Conservation (phyloP, 352 stramenopile species). For the Phytophthora kernoviae region DNA sequence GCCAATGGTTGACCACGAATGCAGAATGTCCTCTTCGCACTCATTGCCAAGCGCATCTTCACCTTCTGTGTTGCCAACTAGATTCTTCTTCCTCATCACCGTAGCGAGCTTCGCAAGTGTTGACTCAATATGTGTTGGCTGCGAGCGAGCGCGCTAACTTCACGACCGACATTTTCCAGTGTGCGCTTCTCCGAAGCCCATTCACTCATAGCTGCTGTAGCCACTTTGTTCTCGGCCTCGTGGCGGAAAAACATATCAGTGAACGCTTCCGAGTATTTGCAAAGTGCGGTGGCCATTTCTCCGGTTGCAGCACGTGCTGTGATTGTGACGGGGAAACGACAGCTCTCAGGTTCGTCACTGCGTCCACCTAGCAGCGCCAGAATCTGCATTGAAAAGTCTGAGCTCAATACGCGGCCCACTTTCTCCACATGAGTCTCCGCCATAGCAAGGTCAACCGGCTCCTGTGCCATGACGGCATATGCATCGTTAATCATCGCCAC, state of each 20-base stretch:
- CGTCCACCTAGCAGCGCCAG: constrained; percentile 45
- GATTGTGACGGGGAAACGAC: constrained; percentile 36
- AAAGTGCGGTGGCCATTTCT: constrained; percentile 46
- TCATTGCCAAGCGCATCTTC: constrained; percentile 3
- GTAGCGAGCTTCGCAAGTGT: constrained; percentile 29
- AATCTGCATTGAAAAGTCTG: constrained; percentile 75
- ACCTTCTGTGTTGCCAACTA: background rate
- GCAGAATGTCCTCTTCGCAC: constrained; percentile 11
- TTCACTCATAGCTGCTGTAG: constrained; percentile 32
- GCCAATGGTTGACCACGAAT: constrained; percentile 18
- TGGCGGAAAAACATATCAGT: constrained; percentile 50
- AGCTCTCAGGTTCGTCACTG: constrained; percentile 34
- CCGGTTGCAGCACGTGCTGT: constrained; percentile 28
- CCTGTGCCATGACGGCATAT: constrained; percentile 60
- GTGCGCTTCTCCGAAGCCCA: constrained; percentile 41
- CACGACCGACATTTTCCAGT: constrained; percentile 43
- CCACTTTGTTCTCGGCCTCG: constrained; percentile 30
- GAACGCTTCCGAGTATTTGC: constrained; percentile 62
- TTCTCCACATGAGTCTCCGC: constrained; percentile 58
- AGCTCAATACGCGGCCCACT: constrained; percentile 57
- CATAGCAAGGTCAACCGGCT: constrained; percentile 54
- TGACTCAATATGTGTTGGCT: constrained; percentile 47
- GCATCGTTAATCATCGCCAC: constrained; percentile 72
- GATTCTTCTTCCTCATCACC: constrained; percentile 20
- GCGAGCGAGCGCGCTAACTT: constrained; percentile 47